Evolutionary conservation across 305 asterid genomes (phyloP), one percentile per base, ranked within the genome.

Genomic region (Coffea humblotiana): DNA sequence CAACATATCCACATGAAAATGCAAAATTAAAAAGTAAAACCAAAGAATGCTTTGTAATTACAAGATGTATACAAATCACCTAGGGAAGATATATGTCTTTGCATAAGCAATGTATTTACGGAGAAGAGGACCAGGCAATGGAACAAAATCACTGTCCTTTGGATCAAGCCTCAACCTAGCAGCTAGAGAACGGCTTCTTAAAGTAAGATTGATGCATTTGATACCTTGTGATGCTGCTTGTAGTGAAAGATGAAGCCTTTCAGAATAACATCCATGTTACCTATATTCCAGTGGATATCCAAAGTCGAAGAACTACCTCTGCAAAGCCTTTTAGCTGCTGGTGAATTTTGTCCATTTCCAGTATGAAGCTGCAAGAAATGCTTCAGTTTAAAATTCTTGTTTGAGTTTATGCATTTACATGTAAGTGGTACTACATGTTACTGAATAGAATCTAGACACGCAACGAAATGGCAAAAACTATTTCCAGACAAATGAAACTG

Each of bases 31-130:
- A 23, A 75, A 27, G 37, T 8, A 69, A 23, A 10, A 12, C 67
- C 16, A 54, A 70, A 70, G 15, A 27, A 23, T 37, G 19, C 51
- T 32, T 15, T 11, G 40, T 19, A 51, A 29, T 37, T 27, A n/a
- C 54, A 49, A 15, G 19, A 70, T 67, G 72, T 23, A 71, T 14
- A 29, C 60, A 78, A 80, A 85, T 86, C 85, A 96, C 99, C 97
- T 91, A 47, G 99, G 98, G 79, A 86, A 89, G 79, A 92, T 91
- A 76, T 91, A 91, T 77, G 90, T 90, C 88, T 92, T 91, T 75
- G 99, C 99, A 85, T 94, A 96, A 84, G 99, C 94, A 80, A 96
- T 90, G 90, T 94, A 96, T 90, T 92, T 96, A 70, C 97, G 97
- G 83, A 96, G 87, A 88, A 96, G 98, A 81, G 97, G 91, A 73